Conservation (phyloP, 805 yeast species). For the Myxozyma melibiosi region DNA sequence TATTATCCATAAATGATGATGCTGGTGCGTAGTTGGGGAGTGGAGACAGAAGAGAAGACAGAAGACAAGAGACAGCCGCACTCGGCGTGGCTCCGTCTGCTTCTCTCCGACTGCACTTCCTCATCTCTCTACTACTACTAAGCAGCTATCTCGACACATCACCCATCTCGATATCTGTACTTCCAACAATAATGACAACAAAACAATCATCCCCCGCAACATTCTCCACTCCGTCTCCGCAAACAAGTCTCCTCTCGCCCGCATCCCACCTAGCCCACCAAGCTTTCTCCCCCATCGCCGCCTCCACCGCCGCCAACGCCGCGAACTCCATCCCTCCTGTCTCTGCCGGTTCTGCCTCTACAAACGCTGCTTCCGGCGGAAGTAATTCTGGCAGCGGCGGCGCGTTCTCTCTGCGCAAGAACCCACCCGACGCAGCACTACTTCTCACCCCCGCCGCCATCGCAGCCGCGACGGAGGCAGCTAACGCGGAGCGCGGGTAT, state of each 20-base stretch:
- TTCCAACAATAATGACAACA: background rate
- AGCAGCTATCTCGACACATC: too few relatives aligned
- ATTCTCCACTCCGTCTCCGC: conserved; percentile 23
- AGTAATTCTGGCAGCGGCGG: too few relatives aligned
- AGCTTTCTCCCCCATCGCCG: conserved; percentile 1
- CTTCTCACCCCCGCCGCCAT: background rate
- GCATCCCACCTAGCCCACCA: conserved; percentile 7
- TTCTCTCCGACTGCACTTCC: too few relatives aligned
- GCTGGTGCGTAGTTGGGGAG: background rate
- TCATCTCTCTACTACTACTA: too few relatives aligned
- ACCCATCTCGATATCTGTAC: too few relatives aligned
- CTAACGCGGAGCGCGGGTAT: conserved; percentile 13
- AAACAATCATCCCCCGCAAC: conserved; percentile 21
- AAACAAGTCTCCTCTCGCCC: conserved; percentile 16
- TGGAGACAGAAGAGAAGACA: background rate
- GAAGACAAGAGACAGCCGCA: too few relatives aligned
- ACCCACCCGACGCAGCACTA: background rate
- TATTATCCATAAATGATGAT: too few relatives aligned
- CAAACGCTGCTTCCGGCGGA: too few relatives aligned
- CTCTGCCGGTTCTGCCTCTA: background rate
- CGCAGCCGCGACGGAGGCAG: background rate
- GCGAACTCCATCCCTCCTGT: background rate
- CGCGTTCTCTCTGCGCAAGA: background rate
- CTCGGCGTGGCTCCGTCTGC: too few relatives aligned
- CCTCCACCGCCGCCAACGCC: conserved; percentile 4